phyloP scores from a whole-genome alignment of 148 eudicot species.

The Selenicereus undatus region DNA sequence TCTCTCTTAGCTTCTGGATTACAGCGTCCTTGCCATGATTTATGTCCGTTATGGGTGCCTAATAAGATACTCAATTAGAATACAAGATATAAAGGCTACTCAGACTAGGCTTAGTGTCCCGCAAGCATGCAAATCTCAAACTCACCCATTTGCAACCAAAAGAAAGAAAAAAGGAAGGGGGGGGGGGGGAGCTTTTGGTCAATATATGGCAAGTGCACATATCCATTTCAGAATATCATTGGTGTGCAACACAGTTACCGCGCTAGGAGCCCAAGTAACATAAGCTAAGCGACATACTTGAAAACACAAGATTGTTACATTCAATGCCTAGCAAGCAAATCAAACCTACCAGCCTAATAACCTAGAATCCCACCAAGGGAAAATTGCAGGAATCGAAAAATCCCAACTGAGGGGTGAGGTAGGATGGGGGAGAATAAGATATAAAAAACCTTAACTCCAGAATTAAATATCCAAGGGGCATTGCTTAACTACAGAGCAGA shows the following conservation, averaged over 20 bases:
- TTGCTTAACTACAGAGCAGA: neutral
- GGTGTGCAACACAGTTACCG: neutral
- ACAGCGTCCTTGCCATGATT: constrained; percentile 32
- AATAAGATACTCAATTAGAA: neutral
- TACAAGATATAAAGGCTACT: neutral
- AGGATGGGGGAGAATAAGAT: neutral
- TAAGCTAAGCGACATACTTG: too few species aligned
- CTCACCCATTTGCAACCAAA: neutral
- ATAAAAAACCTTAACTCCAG: neutral
- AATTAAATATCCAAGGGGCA: neutral
- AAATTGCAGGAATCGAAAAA: neutral
- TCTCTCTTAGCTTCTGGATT: constrained; percentile 36
- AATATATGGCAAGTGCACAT: too few species aligned
- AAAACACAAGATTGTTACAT: too few species aligned
- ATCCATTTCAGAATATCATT: too few species aligned
- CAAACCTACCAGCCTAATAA: neutral
- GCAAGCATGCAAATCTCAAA: neutral
- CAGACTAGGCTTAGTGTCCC: neutral
- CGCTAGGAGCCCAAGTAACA: too few species aligned
- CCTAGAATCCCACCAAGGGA: neutral
- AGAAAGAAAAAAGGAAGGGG: too few species aligned
- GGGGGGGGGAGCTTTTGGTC: too few species aligned
- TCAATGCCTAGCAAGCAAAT: too few species aligned
- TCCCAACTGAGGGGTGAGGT: neutral
- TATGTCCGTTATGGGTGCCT: constrained; percentile 31